Evolutionary conservation across 129 eudicot species (phyloP).

Genomic region (carrot (Daucus carota)): DNA sequence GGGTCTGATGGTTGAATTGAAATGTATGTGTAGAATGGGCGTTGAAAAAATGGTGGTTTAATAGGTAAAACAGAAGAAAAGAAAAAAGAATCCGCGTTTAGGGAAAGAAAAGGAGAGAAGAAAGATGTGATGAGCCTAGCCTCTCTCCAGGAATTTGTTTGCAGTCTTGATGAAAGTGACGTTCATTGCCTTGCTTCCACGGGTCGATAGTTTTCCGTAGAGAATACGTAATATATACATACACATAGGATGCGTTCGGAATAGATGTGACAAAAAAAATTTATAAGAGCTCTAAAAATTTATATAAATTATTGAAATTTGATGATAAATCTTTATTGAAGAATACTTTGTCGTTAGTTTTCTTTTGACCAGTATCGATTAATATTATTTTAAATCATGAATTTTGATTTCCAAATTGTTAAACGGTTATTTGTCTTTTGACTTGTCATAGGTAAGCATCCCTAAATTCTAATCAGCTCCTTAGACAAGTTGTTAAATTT

Average conservation of each 20-base stretch:
- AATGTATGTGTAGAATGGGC: not conserved
- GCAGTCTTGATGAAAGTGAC: conserved; percentile 23
- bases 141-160: conserved; percentile 11
- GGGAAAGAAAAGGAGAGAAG: conserved; percentile 7
- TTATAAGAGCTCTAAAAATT: too few species aligned
- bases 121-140: not conserved
- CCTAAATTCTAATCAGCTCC: too few species aligned
- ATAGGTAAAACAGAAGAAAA: not conserved
- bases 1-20: not conserved
- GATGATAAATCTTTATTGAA: too few species aligned
- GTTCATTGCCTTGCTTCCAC: conserved; percentile 12
- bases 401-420: too few species aligned
- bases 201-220: not conserved
- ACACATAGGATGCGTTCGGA: too few species aligned
- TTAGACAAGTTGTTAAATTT: too few species aligned
- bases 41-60: conserved; percentile 16
- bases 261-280: too few species aligned
- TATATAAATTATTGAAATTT: too few species aligned
- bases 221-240: not conserved
- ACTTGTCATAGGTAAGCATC: too few species aligned
- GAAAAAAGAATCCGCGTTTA: conserved; percentile 38
- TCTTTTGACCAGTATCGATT: too few species aligned
- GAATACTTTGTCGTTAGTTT: too few species aligned
- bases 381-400: not conserved
- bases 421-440: too few species aligned